phyloP scores from a whole-genome alignment of 2,329 filamentous ascomycete genomes.

The Penicillium paneum region DNA sequence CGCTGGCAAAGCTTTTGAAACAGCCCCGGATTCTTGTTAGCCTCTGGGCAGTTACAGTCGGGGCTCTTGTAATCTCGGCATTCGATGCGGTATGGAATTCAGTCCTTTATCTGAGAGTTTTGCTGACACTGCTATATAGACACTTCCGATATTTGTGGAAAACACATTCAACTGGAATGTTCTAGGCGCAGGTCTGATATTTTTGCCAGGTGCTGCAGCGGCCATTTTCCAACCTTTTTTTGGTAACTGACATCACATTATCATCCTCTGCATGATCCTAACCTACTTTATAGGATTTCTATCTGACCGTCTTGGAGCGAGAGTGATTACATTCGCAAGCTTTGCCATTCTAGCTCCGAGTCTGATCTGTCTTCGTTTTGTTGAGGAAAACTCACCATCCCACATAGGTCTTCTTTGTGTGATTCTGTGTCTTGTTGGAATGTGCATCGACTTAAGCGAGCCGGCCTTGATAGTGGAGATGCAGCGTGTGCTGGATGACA shows the following conservation, averaged over 20 bases:
- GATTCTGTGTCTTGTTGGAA: constrained; percentile 59
- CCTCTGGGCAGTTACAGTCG: constrained; percentile 53
- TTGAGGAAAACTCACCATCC: constrained; percentile 52
- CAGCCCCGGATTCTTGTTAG: constrained; percentile 53
- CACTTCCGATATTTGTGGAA: constrained; percentile 53
- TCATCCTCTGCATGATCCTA: not conserved
- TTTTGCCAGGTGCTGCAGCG: constrained; percentile 58
- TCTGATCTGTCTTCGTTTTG: constrained; percentile 62
- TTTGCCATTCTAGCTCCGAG: constrained; percentile 59
- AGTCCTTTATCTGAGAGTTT: constrained; percentile 8
- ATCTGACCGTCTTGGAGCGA: constrained; percentile 57
- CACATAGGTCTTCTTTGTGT: constrained; percentile 65
- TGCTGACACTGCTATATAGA: constrained; percentile 5
- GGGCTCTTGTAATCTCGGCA: constrained; percentile 48
- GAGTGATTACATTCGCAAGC: constrained; percentile 54
- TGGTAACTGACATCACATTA: constrained; percentile 9
- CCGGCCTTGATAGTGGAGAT: constrained; percentile 70
- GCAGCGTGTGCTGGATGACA: constrained; percentile 48
- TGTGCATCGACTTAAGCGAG: constrained; percentile 55
- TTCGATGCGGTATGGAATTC: constrained; percentile 43
- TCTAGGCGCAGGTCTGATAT: constrained; percentile 55
- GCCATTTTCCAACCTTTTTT: constrained; percentile 59
- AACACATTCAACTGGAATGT: constrained; percentile 54
- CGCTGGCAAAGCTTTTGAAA: constrained; percentile 10
- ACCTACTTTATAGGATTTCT: constrained; percentile 43